A percentile compares a stretch with the other conserved stretches of the same genome.
These are phyloP conservation scores for Eragrostis nindensis DNA, from an alignment of 176 grass and related monocot genomes.

Conservation along the genomic window DNA sequence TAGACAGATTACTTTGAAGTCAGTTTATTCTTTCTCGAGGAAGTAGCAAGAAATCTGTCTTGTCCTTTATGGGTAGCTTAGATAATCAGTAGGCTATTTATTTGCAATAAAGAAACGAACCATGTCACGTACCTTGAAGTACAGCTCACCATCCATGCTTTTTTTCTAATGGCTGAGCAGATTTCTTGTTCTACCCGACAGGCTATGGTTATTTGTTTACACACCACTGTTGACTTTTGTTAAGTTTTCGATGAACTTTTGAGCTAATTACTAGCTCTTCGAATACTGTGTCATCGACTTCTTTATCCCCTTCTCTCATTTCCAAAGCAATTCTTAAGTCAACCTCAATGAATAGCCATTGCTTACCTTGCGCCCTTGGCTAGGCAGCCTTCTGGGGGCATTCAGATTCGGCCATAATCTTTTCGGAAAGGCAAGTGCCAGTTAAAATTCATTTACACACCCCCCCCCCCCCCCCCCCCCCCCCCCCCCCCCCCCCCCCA, in stretches of 20 bases:
- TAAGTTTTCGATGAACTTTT: slow-evolving; percentile 7
- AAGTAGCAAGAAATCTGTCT: not conserved
- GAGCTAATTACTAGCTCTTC: not conserved
- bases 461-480: too few relatives aligned
- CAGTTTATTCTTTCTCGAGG: not conserved
- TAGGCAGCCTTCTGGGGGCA: slow-evolving; percentile 11
- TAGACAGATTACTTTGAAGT: not conserved
- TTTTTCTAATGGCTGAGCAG: not conserved
- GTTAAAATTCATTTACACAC: slow-evolving; percentile 15
- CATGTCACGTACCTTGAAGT: slow-evolving; percentile 12
- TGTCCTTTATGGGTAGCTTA: slow-evolving; percentile 20
- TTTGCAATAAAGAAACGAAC: slow-evolving; percentile 28
- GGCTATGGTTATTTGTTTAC: slow-evolving; percentile 8
- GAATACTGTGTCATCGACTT: slow-evolving; percentile 5
- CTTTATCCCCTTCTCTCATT: slow-evolving; percentile 21
- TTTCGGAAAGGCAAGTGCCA: not conserved
- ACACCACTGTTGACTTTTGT: slow-evolving; percentile 16
- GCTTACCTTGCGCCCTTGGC: slow-evolving; percentile 8
- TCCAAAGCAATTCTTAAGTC: slow-evolving; percentile 28
- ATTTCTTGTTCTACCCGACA: not conserved
- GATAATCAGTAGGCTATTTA: not conserved
- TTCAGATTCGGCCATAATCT: not conserved
- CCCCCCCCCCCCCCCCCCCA: too few relatives aligned
- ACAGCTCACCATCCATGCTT: slow-evolving; percentile 19
- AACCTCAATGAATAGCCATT: slow-evolving; percentile 33